These are phyloP conservation scores for Hypoxylon sp. DNA, from an alignment of 2,329 filamentous ascomycete species.

Conservation along the genomic window DNA sequence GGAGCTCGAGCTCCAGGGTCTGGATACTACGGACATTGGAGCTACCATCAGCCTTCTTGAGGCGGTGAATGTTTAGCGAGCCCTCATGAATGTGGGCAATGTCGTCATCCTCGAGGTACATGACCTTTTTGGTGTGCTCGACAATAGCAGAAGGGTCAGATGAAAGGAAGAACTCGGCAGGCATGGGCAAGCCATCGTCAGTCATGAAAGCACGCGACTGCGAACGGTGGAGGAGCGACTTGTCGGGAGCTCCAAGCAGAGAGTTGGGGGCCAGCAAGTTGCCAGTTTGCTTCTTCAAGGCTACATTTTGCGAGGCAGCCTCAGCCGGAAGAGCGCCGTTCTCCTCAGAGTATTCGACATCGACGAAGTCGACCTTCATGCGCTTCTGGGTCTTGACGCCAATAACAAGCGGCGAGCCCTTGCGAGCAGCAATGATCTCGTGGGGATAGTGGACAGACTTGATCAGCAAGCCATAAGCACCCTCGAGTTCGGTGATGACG, in stretches of 20 bases:
- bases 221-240: conserved; percentile 97
- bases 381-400: conserved; percentile 97
- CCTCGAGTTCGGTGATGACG: conserved; percentile 97
- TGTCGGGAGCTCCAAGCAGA: conserved; percentile 91
- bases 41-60: conserved; percentile 96
- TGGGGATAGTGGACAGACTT: conserved; percentile 99
- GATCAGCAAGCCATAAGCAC: conserved; percentile 95
- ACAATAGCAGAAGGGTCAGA: conserved; percentile 98
- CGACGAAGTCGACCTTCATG: conserved; percentile 99
- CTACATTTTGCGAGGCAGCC: conserved; percentile 94
- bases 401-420: conserved; percentile 97
- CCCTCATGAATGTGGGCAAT: conserved; percentile 99
- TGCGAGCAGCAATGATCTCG: conserved; percentile 96
- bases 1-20: conserved; percentile 97
- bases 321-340: conserved; percentile 88
- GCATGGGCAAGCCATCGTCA: conserved; percentile 97
- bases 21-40: conserved; percentile 98
- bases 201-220: conserved; percentile 99
- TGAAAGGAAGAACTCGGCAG: conserved; percentile 98
- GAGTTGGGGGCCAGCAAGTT: conserved; percentile 75
- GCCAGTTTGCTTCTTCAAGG: conserved; percentile 88
- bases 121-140: conserved; percentile 99
- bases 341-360: conserved; percentile 96
- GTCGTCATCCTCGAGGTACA: conserved; percentile 99
- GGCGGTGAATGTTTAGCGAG: conserved; percentile 97